Conservation (phyloP, 495 filamentous ascomycete species). For the Aspergillus steynii region DNA sequence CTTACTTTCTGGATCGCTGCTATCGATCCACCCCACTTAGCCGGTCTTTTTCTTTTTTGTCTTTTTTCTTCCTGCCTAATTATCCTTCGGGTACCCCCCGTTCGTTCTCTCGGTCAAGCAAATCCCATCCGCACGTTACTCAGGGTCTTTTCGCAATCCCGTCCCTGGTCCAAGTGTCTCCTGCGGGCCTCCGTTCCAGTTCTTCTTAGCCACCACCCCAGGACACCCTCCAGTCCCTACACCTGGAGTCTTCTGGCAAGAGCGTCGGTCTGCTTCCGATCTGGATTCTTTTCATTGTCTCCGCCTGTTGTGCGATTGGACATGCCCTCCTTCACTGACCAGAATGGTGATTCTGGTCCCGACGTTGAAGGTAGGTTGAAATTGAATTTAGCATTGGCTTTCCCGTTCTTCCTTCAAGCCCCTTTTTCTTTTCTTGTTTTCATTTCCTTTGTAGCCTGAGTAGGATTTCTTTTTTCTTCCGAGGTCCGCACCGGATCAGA, state of each 20-base stretch:
- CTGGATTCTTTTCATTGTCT: neutral
- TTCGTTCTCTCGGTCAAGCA: constrained; percentile 2
- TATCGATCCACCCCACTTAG: constrained; percentile 3
- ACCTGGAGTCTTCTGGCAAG: constrained; percentile 3
- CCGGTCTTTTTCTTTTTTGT: constrained; percentile 1
- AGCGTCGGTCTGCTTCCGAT: neutral
- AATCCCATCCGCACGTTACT: constrained; percentile 4
- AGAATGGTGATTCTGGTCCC: constrained; percentile 25
- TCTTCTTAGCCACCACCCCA: neutral
- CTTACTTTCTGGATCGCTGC: neutral
- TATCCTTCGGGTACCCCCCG: neutral
- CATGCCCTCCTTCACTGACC: constrained; percentile 40
- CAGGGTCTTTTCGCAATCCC: constrained; percentile 5
- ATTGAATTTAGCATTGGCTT: constrained; percentile 2
- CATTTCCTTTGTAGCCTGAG: constrained; percentile 21
- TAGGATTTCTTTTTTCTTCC: constrained; percentile 12
- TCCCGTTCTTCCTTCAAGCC: constrained; percentile 8
- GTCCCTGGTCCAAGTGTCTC: constrained; percentile 5
- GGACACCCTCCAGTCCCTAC: constrained; percentile 2
- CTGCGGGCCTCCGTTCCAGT: constrained; percentile 4
- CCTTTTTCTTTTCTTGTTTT: constrained; percentile 5
- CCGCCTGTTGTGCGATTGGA: constrained; percentile 6
- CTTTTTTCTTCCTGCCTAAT: neutral
- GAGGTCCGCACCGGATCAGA: constrained; percentile 20
- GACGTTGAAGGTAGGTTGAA: constrained; percentile 39